phyloP scores from a whole-genome alignment of 441 rosid species.

The Arabidopsis hybrid region DNA sequence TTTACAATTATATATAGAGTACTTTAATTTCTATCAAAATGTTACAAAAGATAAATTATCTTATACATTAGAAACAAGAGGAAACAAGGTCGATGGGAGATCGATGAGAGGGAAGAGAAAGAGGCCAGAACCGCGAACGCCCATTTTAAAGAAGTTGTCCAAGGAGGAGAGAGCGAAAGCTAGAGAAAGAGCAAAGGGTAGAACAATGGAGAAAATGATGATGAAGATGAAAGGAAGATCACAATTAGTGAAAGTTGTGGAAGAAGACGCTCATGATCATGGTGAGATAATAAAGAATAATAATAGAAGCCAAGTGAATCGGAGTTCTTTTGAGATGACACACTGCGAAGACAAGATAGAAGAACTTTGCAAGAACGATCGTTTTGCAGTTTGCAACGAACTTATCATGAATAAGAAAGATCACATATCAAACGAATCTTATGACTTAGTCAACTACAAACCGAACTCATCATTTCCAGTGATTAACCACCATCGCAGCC shows the following conservation, averaged over 20 bases:
- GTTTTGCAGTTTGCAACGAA: slow-evolving; percentile 19
- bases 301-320: slow-evolving; percentile 28
- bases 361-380: slow-evolving; percentile 42
- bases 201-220: slow-evolving; percentile 63
- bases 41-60: not conserved
- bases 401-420: slow-evolving; percentile 39
- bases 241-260: slow-evolving; percentile 39
- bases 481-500: slow-evolving; percentile 51
- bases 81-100: slow-evolving; percentile 33
- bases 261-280: slow-evolving; percentile 39
- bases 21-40: not conserved
- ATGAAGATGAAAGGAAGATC: slow-evolving; percentile 44
- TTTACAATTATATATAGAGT: not conserved
- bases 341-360: slow-evolving; percentile 43
- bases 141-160: slow-evolving; percentile 46
- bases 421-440: slow-evolving; percentile 48
- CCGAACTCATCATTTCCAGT: slow-evolving; percentile 49
- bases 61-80: slow-evolving; percentile 18
- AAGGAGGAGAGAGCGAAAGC: slow-evolving; percentile 74
- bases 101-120: slow-evolving; percentile 50
- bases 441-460: slow-evolving; percentile 44
- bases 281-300: slow-evolving; percentile 30
- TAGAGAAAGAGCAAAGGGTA: slow-evolving; percentile 80
- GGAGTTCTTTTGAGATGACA: slow-evolving; percentile 46
- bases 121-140: slow-evolving; percentile 46